phyloP scores from a whole-genome alignment of 1,284 basidiomycete species.

The Puccinia coronata region DNA sequence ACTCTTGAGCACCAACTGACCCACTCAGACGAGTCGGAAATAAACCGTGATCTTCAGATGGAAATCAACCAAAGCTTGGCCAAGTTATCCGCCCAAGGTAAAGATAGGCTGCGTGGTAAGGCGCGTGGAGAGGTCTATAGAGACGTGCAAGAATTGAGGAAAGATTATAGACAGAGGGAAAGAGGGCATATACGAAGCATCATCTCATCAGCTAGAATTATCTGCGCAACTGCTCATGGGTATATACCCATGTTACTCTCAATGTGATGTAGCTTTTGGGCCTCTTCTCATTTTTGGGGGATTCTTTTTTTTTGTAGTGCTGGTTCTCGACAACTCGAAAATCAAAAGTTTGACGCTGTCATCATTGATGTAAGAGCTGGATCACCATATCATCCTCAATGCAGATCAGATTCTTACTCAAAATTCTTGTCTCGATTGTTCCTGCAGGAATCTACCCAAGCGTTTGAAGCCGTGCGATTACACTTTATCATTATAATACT shows the following conservation, averaged over 20 bases:
- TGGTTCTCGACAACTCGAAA: slow-evolving; percentile 48
- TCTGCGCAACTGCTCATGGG: slow-evolving; percentile 63
- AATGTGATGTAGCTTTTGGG: slow-evolving; percentile 65
- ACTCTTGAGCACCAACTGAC: slow-evolving; percentile 86
- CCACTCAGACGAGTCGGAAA: slow-evolving; percentile 72
- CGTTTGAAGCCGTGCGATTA: slow-evolving; percentile 67
- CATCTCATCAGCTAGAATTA: slow-evolving; percentile 29
- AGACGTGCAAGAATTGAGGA: slow-evolving; percentile 82
- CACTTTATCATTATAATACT: slow-evolving; percentile 59
- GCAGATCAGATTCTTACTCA: not conserved
- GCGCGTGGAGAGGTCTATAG: slow-evolving; percentile 88
- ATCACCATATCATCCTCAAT: not conserved
- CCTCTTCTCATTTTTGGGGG: slow-evolving; percentile 34
- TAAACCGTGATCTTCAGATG: slow-evolving; percentile 79
- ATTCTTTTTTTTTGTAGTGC: not conserved
- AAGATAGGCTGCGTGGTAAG: slow-evolving; percentile 71
- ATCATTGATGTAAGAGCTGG: slow-evolving; percentile 42
- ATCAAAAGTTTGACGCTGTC: slow-evolving; percentile 46
- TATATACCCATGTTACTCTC: slow-evolving; percentile 71
- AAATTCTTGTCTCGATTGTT: not conserved
- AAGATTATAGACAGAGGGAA: slow-evolving; percentile 63
- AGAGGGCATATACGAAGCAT: slow-evolving; percentile 17
- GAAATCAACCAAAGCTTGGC: slow-evolving; percentile 74
- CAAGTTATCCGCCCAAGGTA: slow-evolving; percentile 70
- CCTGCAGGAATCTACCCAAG: slow-evolving; percentile 47